phyloP scores from a whole-genome alignment of 1,284 basidiomycete genomes.

The Schizophyllum amplum region DNA sequence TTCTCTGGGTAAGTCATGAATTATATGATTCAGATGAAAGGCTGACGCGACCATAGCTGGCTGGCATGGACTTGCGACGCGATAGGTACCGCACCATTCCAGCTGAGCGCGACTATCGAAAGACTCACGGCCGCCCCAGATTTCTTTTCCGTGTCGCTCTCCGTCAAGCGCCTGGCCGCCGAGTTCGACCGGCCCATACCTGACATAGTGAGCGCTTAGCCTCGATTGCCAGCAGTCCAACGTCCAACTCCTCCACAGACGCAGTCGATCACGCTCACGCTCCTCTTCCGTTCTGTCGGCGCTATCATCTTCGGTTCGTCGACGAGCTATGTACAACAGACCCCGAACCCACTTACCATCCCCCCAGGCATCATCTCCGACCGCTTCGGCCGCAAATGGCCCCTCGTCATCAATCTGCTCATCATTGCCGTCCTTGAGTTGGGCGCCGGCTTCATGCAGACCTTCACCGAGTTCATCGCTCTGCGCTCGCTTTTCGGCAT shows the following conservation, averaged over 20 bases:
- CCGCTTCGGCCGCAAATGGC: slow-evolving; percentile 91
- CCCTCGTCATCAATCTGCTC: slow-evolving; percentile 71
- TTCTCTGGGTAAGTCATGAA: slow-evolving; percentile 35
- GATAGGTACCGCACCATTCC: slow-evolving; percentile 20
- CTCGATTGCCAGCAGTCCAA: not conserved
- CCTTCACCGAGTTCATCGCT: slow-evolving; percentile 61
- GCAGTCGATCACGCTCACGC: slow-evolving; percentile 84
- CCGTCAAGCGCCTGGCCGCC: slow-evolving; percentile 45
- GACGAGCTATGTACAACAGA: not conserved
- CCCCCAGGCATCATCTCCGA: slow-evolving; percentile 49
- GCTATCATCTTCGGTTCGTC: slow-evolving; percentile 71
- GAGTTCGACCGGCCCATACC: slow-evolving; percentile 43
- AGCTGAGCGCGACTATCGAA: not conserved
- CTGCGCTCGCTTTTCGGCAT: slow-evolving; percentile 77
- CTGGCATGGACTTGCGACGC: slow-evolving; percentile 77
- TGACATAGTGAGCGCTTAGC: slow-evolving; percentile 40
- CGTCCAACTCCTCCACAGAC: slow-evolving; percentile 34
- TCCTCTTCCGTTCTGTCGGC: slow-evolving; percentile 84
- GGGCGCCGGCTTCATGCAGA: slow-evolving; percentile 65
- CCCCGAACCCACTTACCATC: not conserved
- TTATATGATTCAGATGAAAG: slow-evolving; percentile 5
- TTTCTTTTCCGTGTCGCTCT: slow-evolving; percentile 81
- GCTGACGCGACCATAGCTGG: slow-evolving; percentile 39
- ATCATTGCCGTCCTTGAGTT: slow-evolving; percentile 74
- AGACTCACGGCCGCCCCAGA: slow-evolving; percentile 28